These are phyloP conservation scores for Russula virescens DNA, from an alignment of 768 basidiomycete species.

Conservation along the genomic window DNA sequence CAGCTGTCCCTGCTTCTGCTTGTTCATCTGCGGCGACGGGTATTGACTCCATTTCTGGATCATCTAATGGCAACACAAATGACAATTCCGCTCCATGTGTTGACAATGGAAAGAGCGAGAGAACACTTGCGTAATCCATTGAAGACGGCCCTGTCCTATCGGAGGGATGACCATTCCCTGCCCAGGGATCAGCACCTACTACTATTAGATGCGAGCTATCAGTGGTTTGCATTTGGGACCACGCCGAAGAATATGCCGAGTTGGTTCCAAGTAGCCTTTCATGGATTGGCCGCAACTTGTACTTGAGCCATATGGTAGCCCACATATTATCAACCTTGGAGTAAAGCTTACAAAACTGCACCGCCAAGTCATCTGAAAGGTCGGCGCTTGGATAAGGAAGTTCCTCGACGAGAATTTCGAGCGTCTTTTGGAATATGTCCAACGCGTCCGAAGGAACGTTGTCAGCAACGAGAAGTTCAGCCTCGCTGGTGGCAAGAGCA, in stretches of 20 bases:
- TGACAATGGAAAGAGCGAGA: too few species aligned
- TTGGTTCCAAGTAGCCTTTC: background rate
- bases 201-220: background rate
- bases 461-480: background rate
- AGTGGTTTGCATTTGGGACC: background rate
- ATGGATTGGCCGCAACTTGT: background rate
- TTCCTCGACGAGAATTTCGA: background rate
- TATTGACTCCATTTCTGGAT: background rate
- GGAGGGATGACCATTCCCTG: background rate
- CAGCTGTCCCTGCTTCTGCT: background rate
- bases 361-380: background rate
- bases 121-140: too few species aligned
- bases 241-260: background rate
- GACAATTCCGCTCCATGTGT: background rate
- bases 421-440: background rate
- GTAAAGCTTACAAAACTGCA: conserved; percentile 1
- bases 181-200: background rate
- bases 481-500: background rate
- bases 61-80: background rate
- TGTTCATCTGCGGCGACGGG: background rate
- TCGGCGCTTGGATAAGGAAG: background rate
- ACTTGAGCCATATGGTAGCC: conserved; percentile 3
- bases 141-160: background rate
- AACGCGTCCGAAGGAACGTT: background rate
- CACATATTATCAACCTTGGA: background rate